A percentile compares a stretch with the other conserved stretches of the same genome.
phyloP scores from a whole-genome alignment of 2,329 filamentous ascomycete species.

The Apiospora aurea region DNA sequence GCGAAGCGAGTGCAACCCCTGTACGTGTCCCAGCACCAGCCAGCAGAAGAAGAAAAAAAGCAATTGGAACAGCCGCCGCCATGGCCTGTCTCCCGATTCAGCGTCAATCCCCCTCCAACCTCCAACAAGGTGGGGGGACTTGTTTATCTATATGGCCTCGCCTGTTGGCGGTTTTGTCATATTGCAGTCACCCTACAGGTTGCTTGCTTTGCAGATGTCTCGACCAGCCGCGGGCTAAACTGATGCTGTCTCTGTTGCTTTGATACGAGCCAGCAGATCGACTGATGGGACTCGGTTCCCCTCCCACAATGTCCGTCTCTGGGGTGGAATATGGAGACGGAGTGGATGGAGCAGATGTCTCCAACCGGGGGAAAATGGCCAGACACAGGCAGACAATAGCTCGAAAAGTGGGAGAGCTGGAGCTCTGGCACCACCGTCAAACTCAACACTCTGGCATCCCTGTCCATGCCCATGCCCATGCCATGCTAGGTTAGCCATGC shows the following conservation, averaged over 20 bases:
- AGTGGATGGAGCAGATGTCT: constrained; percentile 7
- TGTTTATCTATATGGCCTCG: constrained; percentile 2
- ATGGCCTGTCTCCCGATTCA: not conserved
- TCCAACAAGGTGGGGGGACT: constrained; percentile 3
- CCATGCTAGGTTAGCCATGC: no score
- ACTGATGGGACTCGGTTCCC: constrained; percentile 5
- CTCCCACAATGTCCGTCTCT: constrained; percentile 10
- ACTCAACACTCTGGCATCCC: not conserved
- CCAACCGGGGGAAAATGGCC: constrained; percentile 19
- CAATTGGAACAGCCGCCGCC: not conserved
- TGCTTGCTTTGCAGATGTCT: constrained; percentile 17
- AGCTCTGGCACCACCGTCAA: not conserved
- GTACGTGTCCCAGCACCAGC: not conserved
- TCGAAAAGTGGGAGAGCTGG: constrained; percentile 7
- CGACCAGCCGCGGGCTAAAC: not conserved
- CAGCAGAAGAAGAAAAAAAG: not conserved
- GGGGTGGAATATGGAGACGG: constrained; percentile 16
- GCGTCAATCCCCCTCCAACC: not conserved
- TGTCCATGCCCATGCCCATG: not conserved
- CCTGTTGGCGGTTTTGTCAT: constrained; percentile 5
- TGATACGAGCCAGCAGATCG: not conserved
- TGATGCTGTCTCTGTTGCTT: not conserved
- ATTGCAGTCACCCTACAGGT: constrained; percentile 9
- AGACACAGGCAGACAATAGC: not conserved
- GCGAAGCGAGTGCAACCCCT: constrained; percentile 7